Percentiles rank a stretch among this genome's conserved stretches.
phyloP scores from a whole-genome alignment of 148 eudicot genomes.

The Rhododendron williamsianum region DNA sequence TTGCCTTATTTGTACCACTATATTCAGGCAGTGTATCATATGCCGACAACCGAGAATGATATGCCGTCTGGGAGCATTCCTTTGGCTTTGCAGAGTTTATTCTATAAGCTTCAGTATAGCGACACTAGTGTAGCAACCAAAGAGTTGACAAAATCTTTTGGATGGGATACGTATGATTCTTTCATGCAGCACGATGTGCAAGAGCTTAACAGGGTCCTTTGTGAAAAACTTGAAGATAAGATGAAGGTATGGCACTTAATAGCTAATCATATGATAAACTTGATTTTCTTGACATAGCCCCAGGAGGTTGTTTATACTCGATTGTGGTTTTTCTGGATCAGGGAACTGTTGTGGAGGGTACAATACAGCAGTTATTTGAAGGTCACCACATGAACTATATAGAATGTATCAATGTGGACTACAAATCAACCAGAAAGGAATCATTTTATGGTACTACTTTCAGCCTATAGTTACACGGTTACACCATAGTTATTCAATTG shows the following conservation, averaged over 20 bases:
- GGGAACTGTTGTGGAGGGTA: constrained; percentile 99
- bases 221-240: constrained; percentile 96
- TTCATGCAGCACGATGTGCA: constrained; percentile 99
- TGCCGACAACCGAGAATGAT: constrained; percentile 99
- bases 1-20: constrained; percentile 12
- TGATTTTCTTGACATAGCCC: neutral
- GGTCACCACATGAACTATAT: constrained; percentile 98
- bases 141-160: constrained; percentile 96
- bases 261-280: neutral
- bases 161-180: constrained; percentile 99
- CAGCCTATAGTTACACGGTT: neutral
- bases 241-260: constrained; percentile 64
- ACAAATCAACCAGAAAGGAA: constrained; percentile 89
- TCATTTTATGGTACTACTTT: constrained; percentile 74
- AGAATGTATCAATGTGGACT: constrained; percentile 94
- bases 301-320: neutral
- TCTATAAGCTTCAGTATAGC: constrained; percentile 91
- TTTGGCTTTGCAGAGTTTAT: constrained; percentile 90
- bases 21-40: constrained; percentile 93
- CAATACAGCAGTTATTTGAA: constrained; percentile 90
- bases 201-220: constrained; percentile 85
- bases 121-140: constrained; percentile 90
- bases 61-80: constrained; percentile 83
- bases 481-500: neutral
- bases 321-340: constrained; percentile 30